Base-by-base conservation (phyloP, 139 green algal species). In the Bryopsis sp. region DNA sequence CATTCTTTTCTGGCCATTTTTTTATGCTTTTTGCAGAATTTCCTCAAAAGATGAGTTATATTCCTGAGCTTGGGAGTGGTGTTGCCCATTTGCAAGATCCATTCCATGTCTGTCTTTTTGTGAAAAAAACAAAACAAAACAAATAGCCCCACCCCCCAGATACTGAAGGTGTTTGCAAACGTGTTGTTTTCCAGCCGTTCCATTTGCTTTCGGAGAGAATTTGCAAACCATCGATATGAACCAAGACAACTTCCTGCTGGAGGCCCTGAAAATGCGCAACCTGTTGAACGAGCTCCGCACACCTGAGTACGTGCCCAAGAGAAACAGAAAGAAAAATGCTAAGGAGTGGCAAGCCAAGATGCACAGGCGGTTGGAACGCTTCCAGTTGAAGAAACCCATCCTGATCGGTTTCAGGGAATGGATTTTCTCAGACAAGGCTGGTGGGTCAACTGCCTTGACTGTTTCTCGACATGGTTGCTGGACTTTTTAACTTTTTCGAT, bases 171-270 rank as follows among this genome's bases (percentile, higher is more conserved):
- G n/a, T n/a, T n/a, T n/a, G n/a, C n/a, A n/a, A n/a, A n/a, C n/a
- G n/a, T n/a, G n/a, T n/a, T n/a, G n/a, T n/a, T n/a, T n/a, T n/a
- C n/a, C n/a, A n/a, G 80, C 88, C 11, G 78, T 86, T 69, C 90
- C 91, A 68, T 95, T 94, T 75, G 84, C 79, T 48, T 83, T 88
- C 67, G 81, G 86, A 7, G 85, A 88, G 71, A 71, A 74, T 26
- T 37, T 92, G 50, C 85, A 91, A 72, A 86, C 88, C 36, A 90
- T 94, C 34, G 87, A 94, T 74, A 92, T 92, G 86, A 94, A 94
- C 78, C 80, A 86, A 76, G 90, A 96, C 78, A 86, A 91, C 73
- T 89, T 91, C 77, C 68, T 96, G 60, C 63, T 80, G 47, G 39
- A 64, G 37, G 70, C 64, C n/a, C 35, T 71, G 39, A 71, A 71